These are phyloP conservation scores for Zymoseptoria tritici DNA, from an alignment of 2,329 filamentous ascomycete species.

Conservation along the genomic window DNA sequence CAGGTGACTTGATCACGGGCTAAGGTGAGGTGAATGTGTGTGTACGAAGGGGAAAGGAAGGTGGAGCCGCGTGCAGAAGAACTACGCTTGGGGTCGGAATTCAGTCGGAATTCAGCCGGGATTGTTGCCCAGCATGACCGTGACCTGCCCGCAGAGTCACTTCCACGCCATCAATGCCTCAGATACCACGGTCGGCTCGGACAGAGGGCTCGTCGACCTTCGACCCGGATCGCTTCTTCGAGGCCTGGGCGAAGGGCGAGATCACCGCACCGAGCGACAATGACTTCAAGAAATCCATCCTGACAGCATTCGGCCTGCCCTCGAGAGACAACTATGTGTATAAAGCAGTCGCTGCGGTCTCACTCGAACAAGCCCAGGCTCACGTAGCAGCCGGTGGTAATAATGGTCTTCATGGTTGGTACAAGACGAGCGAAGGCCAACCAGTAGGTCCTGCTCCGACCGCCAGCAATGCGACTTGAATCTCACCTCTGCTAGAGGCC, in stretches of 20 bases:
- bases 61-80: neutral
- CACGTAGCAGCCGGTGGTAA: slow-evolving; percentile 41
- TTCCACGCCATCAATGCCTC: neutral
- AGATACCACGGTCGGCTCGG: neutral
- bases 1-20: neutral
- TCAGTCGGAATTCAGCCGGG: too few relatives aligned
- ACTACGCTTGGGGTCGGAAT: neutral
- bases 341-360: slow-evolving; percentile 45
- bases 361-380: slow-evolving; percentile 42
- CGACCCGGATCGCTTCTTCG: slow-evolving; percentile 40
- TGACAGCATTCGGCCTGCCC: slow-evolving; percentile 41
- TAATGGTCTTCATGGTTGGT: slow-evolving; percentile 47
- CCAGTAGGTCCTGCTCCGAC: slow-evolving; percentile 24
- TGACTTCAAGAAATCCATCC: slow-evolving; percentile 41
- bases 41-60: neutral
- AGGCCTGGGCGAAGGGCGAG: slow-evolving; percentile 36
- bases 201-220: slow-evolving; percentile 39
- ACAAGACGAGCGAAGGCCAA: slow-evolving; percentile 36
- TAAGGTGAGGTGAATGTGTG: neutral
- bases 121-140: too few relatives aligned
- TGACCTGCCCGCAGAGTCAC: neutral
- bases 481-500: slow-evolving; percentile 18
- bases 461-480: neutral
- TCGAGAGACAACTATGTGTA: slow-evolving; percentile 44
- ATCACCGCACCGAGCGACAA: slow-evolving; percentile 33